Conservation (phyloP, 495 filamentous ascomycete species). For the Coniosporium apollinis region DNA sequence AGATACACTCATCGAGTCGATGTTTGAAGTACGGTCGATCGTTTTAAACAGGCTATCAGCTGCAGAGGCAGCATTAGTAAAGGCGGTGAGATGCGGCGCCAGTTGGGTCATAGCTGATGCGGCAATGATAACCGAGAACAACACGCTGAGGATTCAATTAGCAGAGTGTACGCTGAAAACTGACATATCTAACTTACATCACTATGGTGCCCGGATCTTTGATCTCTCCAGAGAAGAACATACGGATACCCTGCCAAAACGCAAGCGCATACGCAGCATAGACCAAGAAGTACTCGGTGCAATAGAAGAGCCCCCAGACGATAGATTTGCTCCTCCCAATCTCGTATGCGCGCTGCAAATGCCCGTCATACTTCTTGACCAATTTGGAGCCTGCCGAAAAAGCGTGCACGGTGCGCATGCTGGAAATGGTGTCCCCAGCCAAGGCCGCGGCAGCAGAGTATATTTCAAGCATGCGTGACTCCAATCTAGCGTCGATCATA, state of each 20-base stretch:
- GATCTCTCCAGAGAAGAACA: constrained; percentile 15
- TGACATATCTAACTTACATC: too few species aligned
- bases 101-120: constrained; percentile 13
- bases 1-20: constrained; percentile 3
- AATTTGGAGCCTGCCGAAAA: constrained; percentile 13
- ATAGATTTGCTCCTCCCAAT: constrained; percentile 13
- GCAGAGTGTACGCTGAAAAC: too few species aligned
- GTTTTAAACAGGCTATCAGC: constrained; percentile 14
- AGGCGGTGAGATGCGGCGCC: constrained; percentile 8
- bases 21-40: constrained; percentile 7
- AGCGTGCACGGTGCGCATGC: constrained; percentile 13
- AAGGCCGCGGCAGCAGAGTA: constrained; percentile 11
- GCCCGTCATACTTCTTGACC: constrained; percentile 7
- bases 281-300: constrained; percentile 15
- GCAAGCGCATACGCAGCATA: constrained; percentile 13
- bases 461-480: constrained; percentile 7
- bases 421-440: constrained; percentile 15
- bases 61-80: constrained; percentile 13
- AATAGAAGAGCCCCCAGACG: constrained; percentile 12
- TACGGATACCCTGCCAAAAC: constrained; percentile 17
- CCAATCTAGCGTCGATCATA: constrained; percentile 10
- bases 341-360: constrained; percentile 9
- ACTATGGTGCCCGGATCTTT: constrained; percentile 11
- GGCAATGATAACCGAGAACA: constrained; percentile 16
- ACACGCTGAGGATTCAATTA: constrained; percentile 4